Evolutionary conservation across 805 yeast species (phyloP).

Genomic region (Priceomyces haplophilus): DNA sequence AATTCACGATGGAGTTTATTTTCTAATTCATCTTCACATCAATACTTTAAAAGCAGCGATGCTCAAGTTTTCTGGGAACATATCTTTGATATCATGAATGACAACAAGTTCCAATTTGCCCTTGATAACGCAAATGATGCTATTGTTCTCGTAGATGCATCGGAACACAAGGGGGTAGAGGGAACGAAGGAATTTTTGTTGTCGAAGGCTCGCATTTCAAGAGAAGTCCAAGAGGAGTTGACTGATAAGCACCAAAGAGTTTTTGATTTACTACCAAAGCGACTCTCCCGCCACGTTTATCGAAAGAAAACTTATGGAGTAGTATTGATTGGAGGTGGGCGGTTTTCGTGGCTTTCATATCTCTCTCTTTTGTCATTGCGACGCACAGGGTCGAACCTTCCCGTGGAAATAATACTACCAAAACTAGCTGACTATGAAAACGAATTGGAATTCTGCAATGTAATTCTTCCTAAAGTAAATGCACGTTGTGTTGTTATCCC

Average conservation of each 20-base stretch:
- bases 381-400: conserved; percentile 36
- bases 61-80: conserved; percentile 27
- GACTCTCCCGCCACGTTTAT: conserved; percentile 17
- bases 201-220: conserved; percentile 24
- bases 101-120: conserved; percentile 14
- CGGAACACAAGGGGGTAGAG: conserved; percentile 15
- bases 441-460: conserved; percentile 48
- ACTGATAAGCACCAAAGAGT: conserved; percentile 21
- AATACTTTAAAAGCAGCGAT: background rate
- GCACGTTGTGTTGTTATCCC: conserved; percentile 62
- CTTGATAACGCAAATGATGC: conserved; percentile 16
- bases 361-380: conserved; percentile 30
- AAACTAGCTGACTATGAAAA: conserved; percentile 28
- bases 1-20: background rate
- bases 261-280: conserved; percentile 20
- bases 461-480: conserved; percentile 52
- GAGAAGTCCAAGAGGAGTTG: conserved; percentile 20
- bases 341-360: conserved; percentile 35
- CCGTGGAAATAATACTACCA: conserved; percentile 40
- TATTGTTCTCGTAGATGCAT: conserved; percentile 19
- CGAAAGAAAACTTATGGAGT: conserved; percentile 26
- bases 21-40: background rate
- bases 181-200: conserved; percentile 23
- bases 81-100: conserved; percentile 22
- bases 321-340: conserved; percentile 35